phyloP scores from a whole-genome alignment of 2,329 filamentous ascomycete species.

The Hortaea sp. region DNA sequence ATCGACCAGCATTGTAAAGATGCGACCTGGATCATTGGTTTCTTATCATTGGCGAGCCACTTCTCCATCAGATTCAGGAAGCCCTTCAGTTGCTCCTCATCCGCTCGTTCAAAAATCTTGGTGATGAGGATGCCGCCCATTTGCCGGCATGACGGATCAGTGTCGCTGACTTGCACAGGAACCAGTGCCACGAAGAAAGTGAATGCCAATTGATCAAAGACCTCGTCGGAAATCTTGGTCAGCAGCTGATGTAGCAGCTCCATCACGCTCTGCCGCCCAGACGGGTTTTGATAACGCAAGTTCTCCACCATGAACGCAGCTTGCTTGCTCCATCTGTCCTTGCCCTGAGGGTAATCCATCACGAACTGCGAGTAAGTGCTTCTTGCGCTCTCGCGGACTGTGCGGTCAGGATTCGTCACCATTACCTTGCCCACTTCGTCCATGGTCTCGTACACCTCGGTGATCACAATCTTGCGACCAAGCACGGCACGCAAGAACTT shows the following conservation, averaged over 20 bases:
- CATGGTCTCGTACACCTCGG: constrained; percentile 80
- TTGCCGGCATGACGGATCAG: constrained; percentile 72
- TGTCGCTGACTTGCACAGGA: constrained; percentile 78
- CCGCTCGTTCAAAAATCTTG: constrained; percentile 68
- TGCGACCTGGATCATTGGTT: constrained; percentile 58
- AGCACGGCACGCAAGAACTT: constrained; percentile 85
- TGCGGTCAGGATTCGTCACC: constrained; percentile 88
- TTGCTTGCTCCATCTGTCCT: constrained; percentile 80
- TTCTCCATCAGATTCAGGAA: constrained; percentile 61
- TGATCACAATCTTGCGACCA: constrained; percentile 73
- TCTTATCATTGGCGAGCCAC: constrained; percentile 69
- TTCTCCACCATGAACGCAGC: constrained; percentile 83
- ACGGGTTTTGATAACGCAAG: constrained; percentile 77
- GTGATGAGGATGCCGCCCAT: constrained; percentile 72
- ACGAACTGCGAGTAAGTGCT: constrained; percentile 91
- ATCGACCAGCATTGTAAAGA: constrained; percentile 73
- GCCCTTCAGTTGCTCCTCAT: constrained; percentile 58
- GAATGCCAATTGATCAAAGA: constrained; percentile 70
- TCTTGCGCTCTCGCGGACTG: constrained; percentile 76
- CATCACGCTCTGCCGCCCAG: constrained; percentile 85
- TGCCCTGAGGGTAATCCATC: constrained; percentile 86
- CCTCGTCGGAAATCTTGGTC: constrained; percentile 70
- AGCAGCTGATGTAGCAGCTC: constrained; percentile 82
- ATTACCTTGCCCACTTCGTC: constrained; percentile 85
- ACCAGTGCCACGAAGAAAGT: constrained; percentile 81